Evolutionary conservation across 2,329 filamentous ascomycete genomes (phyloP).

Genomic region (Neofusicoccum laricinum): DNA sequence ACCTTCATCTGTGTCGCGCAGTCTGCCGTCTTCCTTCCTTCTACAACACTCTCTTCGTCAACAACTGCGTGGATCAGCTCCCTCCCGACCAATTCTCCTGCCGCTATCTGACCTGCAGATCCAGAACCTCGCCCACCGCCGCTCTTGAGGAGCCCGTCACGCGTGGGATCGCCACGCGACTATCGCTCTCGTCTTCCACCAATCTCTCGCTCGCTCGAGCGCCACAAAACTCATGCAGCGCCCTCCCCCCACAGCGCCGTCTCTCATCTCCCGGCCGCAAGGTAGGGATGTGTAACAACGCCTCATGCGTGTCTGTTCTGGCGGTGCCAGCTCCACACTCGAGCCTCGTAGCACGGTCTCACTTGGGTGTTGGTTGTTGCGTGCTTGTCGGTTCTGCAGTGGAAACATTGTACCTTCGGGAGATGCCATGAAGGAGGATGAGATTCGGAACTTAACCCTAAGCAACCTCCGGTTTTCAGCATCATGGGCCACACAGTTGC

Average conservation of each 20-base stretch:
- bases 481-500: conserved; percentile 53
- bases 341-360: conserved; percentile 59
- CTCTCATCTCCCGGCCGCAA: conserved; percentile 59
- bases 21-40: neutral
- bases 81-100: neutral
- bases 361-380: conserved; percentile 45
- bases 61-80: conserved; percentile 9
- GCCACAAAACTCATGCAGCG: conserved; percentile 51
- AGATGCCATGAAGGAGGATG: conserved; percentile 51
- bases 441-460: conserved; percentile 97
- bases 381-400: conserved; percentile 35
- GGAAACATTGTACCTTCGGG: conserved; percentile 25
- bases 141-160: conserved; percentile 29
- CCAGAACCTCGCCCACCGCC: neutral
- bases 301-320: conserved; percentile 36
- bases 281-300: conserved; percentile 59
- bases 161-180: conserved; percentile 25
- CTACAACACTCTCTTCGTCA: conserved; percentile 7
- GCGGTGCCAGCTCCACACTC: conserved; percentile 50
- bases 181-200: conserved; percentile 18
- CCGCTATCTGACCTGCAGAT: neutral
- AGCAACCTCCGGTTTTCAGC: conserved; percentile 64
- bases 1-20: neutral
- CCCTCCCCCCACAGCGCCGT: conserved; percentile 76
- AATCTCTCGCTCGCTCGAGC: conserved; percentile 32